These are phyloP conservation scores for Cryphonectria naterciae DNA, from an alignment of 2,329 filamentous ascomycete species.

Conservation along the genomic window DNA sequence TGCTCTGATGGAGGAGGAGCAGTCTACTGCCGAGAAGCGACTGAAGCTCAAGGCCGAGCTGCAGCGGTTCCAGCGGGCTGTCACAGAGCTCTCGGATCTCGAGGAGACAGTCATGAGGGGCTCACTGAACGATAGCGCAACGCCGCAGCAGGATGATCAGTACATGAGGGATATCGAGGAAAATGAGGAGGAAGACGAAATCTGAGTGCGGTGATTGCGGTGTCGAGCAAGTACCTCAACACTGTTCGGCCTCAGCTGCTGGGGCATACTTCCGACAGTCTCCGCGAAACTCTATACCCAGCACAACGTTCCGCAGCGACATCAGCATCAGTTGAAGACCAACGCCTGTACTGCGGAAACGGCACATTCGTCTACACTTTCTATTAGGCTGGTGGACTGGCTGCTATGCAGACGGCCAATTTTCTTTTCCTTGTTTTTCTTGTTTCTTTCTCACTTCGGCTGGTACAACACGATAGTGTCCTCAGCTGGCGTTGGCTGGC, in stretches of 20 bases:
- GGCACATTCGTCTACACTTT: background rate
- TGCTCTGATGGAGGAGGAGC: conserved; percentile 45
- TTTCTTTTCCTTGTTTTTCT: background rate
- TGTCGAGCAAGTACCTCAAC: background rate
- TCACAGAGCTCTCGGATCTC: conserved; percentile 41
- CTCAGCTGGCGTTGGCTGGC: background rate
- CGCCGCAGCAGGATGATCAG: conserved; percentile 12
- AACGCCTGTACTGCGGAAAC: background rate
- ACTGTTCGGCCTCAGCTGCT: background rate
- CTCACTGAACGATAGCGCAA: conserved; percentile 2
- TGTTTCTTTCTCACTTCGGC: background rate
- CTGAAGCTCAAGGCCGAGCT: conserved; percentile 39
- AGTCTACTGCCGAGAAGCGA: conserved; percentile 37
- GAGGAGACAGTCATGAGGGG: conserved; percentile 32
- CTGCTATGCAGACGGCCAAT: background rate
- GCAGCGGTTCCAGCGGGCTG: conserved; percentile 40
- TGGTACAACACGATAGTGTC: background rate
- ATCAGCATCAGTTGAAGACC: background rate
- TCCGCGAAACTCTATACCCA: background rate
- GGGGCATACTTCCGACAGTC: background rate
- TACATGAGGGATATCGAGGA: conserved; percentile 1
- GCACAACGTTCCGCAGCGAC: background rate
- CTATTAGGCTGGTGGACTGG: background rate
- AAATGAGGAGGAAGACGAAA: background rate
- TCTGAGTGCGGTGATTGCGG: background rate